Evolutionary conservation across 306 rosid species (phyloP).

Genomic region (Calophaca sinica): DNA sequence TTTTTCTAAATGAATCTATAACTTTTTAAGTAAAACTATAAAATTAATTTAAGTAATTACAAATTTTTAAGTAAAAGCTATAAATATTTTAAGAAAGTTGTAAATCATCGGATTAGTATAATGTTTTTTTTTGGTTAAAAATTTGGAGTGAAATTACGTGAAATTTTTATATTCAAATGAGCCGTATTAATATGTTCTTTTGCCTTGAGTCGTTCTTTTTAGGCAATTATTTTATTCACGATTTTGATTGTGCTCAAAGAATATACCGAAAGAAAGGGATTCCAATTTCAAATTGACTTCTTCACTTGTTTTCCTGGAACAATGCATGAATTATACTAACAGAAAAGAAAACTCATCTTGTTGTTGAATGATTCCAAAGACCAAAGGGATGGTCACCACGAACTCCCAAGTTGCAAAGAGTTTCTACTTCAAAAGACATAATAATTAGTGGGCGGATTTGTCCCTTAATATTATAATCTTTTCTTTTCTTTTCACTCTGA

Average conservation of each 20-base stretch:
- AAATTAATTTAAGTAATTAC: not conserved
- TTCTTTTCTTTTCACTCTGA: too few species aligned
- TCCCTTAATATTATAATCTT: too few species aligned
- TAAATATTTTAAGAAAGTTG: not conserved
- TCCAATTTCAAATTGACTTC: slow-evolving; percentile 44
- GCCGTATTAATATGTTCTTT: not conserved
- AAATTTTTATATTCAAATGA: not conserved
- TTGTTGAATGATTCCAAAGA: slow-evolving; percentile 40
- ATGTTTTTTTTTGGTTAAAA: not conserved
- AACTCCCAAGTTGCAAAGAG: not conserved
- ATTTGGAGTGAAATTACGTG: not conserved
- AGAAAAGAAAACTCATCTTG: too few species aligned
- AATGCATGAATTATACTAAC: not conserved
- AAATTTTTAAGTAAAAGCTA: too few species aligned
- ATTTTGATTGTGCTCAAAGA: not conserved
- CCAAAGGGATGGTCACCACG: slow-evolving; percentile 12
- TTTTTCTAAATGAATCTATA: too few species aligned
- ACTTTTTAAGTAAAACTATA: too few species aligned
- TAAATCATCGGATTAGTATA: not conserved
- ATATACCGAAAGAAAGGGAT: not conserved
- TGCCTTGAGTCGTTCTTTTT: not conserved
- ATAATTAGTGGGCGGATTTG: not conserved
- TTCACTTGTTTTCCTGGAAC: not conserved
- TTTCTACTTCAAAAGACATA: not conserved
- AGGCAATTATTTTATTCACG: not conserved